A percentile compares a stretch with the other conserved stretches of the same genome.
phyloP scores from a whole-genome alignment of 768 basidiomycete genomes.

The Chiua virens region DNA sequence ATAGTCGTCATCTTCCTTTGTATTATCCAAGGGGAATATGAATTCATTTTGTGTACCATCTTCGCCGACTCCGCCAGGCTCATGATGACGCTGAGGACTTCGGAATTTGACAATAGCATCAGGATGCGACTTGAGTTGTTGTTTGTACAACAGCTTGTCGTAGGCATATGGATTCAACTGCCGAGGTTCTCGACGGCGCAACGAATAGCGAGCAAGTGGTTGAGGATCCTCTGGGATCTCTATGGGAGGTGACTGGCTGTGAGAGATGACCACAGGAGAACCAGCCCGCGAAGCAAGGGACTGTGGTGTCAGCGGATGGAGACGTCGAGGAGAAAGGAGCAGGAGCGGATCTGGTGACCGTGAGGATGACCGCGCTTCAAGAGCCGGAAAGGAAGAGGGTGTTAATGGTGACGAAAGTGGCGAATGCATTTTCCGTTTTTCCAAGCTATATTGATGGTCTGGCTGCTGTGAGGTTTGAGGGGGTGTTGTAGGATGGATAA shows the following conservation, averaged over 20 bases:
- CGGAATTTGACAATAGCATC: slow-evolving; percentile 64
- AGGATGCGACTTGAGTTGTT: slow-evolving; percentile 50
- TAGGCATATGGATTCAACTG: slow-evolving; percentile 65
- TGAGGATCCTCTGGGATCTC: slow-evolving; percentile 18
- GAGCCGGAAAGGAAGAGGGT: slow-evolving; percentile 16
- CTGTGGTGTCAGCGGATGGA: background rate
- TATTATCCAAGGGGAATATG: slow-evolving; percentile 18
- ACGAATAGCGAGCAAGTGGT: slow-evolving; percentile 43
- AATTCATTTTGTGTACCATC: slow-evolving; percentile 36
- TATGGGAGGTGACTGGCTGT: background rate
- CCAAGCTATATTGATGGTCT: background rate
- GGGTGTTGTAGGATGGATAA: slow-evolving; percentile 12
- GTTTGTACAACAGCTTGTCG: slow-evolving; percentile 54
- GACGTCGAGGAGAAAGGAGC: slow-evolving; percentile 8
- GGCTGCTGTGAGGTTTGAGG: slow-evolving; percentile 15
- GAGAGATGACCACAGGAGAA: background rate
- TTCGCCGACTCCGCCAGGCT: slow-evolving; percentile 25
- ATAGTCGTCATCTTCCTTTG: slow-evolving; percentile 29
- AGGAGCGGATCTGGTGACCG: slow-evolving; percentile 27
- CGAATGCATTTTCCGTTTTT: background rate
- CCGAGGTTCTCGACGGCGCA: slow-evolving; percentile 52
- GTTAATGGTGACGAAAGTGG: slow-evolving; percentile 22
- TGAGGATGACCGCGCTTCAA: slow-evolving; percentile 2
- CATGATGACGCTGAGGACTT: slow-evolving; percentile 33
- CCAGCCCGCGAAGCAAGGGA: background rate